These are phyloP conservation scores for Postia placenta DNA, from an alignment of 768 basidiomycete genomes.

Conservation along the genomic window DNA sequence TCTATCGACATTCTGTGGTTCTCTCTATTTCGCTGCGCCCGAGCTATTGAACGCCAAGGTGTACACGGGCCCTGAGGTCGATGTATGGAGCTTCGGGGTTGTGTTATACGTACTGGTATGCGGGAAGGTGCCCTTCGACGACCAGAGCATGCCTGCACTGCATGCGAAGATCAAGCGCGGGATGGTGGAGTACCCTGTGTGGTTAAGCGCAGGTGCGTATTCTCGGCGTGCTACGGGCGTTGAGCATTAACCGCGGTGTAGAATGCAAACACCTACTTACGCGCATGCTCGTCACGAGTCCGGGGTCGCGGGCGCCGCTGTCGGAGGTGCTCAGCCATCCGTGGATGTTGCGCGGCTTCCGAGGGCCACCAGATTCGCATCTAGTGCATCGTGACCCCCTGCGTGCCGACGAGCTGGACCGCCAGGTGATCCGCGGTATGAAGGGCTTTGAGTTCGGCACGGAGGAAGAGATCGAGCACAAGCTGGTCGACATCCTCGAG, in stretches of 20 bases:
- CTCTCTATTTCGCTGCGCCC: conserved; percentile 96
- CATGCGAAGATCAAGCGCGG: conserved; percentile 99
- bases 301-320: conserved; percentile 75
- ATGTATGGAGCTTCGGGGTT: conserved; percentile 98
- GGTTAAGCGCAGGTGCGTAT: conserved; percentile 83
- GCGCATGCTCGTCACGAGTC: conserved; percentile 95
- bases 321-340: conserved; percentile 82
- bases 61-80: conserved; percentile 97
- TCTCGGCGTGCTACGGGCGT: not conserved
- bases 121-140: conserved; percentile 98
- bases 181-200: conserved; percentile 93
- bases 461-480: conserved; percentile 77
- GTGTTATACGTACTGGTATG: conserved; percentile 97
- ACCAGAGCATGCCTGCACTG: conserved; percentile 97
- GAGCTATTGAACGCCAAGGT: conserved; percentile 95
- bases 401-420: conserved; percentile 83
- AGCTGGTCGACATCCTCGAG: conserved; percentile 64
- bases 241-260: conserved; percentile 23
- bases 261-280: conserved; percentile 94
- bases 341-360: conserved; percentile 89
- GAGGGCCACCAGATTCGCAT: conserved; percentile 74
- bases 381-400: conserved; percentile 87
- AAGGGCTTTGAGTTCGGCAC: conserved; percentile 95
- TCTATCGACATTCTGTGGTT: conserved; percentile 95
- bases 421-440: conserved; percentile 83